Evolutionary conservation across 2,329 filamentous ascomycete genomes (phyloP), one percentile per base, ranked within the genome.

Genomic region (Coniochaeta hoffmannii): DNA sequence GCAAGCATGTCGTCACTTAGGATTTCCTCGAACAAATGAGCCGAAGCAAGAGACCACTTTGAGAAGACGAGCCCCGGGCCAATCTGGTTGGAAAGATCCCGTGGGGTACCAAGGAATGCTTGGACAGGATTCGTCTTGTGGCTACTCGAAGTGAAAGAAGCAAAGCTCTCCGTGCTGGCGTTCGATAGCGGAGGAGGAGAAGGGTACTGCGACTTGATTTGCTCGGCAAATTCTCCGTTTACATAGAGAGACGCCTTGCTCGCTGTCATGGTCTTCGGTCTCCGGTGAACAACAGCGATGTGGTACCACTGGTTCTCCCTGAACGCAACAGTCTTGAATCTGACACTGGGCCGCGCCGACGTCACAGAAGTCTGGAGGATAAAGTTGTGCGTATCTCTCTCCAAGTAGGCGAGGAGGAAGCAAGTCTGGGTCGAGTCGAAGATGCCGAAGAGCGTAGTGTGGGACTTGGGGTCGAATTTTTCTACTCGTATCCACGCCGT

Each of bases 281-380:
- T 82, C 52, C 88, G 85, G 70, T 99, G 94, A 24, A 94, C 89
- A 58, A 99, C 74, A 44, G 87, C 90, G 63, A 99, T 83, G 69
- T 99, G 94, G 69, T 99, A 99, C 94, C 94, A 99, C 63, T 76
- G 80, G 55, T 85, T 82, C 59, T 88, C 80, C 62, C 85, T 76
- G 65, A 99, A 97, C 0, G 79, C 76, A 11, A 86, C 82, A 2
- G 88, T 88, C 68, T 94, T 96, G 77, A 99, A 99, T 55, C 94
- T 85, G 50, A 99, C 89, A 69, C 93, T 97, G 2, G 94, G 93
- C 57, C 88, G 84, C 53, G 85, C 79, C 9, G 91, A 91, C 53
- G 85, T 89, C 58, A 97, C 88, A 17, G 94, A 97, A 8, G 95
- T 97, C 72, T 99, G 94, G 6, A 99, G 76, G 62, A 99, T 99